Percentiles rank a stretch among this genome's conserved stretches.
phyloP scores from a whole-genome alignment of 2,329 filamentous ascomycete species.

The Pyricularia sp. region DNA sequence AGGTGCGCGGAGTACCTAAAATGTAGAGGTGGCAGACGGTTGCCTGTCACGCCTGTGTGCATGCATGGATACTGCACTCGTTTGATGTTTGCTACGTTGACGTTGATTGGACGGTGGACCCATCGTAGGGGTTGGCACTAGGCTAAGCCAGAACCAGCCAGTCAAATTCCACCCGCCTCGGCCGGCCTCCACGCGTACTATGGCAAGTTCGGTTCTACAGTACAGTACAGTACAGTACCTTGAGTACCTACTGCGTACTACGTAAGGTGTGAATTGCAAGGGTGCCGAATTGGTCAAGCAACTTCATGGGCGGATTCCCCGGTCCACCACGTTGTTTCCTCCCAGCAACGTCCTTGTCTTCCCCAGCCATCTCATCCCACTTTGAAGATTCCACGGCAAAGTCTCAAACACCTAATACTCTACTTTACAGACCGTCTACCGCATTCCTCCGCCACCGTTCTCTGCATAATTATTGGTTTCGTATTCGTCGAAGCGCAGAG shows the following conservation, averaged over 20 bases:
- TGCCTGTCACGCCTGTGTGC: not conserved
- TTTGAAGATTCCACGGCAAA: not conserved
- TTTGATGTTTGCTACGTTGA: not conserved
- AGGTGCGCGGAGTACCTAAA: not conserved
- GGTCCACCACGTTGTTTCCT: not conserved
- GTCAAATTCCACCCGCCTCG: not conserved
- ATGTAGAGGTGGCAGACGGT: not conserved
- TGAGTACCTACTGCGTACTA: not conserved
- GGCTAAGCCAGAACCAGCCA: not conserved
- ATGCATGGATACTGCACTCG: not conserved
- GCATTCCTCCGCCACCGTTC: not conserved
- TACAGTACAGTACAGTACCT: not conserved
- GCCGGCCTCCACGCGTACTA: not conserved
- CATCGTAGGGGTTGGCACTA: not conserved
- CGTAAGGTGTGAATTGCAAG: not conserved
- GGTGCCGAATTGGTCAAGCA: not conserved
- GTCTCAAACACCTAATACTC: not conserved
- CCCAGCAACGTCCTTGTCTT: not conserved
- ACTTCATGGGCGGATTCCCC: not conserved
- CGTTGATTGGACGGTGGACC: not conserved
- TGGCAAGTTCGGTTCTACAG: too few species aligned
- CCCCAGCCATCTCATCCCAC: not conserved
- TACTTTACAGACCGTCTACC: not conserved
- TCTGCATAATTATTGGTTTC: not conserved
- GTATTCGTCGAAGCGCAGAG: not conserved